These are phyloP conservation scores for Carex parvula DNA, from an alignment of 176 grass and related monocot species.

Conservation along the genomic window DNA sequence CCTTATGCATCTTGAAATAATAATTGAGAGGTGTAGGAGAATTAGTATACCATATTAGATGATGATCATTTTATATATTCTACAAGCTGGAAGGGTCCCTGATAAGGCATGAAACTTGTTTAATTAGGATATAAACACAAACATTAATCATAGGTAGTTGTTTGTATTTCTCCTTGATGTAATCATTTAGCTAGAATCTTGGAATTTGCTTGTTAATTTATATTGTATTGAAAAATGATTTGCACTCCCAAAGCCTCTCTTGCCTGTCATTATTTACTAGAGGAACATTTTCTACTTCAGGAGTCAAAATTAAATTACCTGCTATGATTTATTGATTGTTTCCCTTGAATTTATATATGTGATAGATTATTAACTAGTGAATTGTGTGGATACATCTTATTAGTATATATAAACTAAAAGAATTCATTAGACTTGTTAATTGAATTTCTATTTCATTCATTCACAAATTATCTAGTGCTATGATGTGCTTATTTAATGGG, in stretches of 20 bases:
- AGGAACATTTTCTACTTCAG: not conserved
- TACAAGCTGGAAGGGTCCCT: not conserved
- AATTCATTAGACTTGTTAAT: not conserved
- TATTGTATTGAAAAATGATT: too few species aligned
- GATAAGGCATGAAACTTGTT: not conserved
- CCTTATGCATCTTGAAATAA: not conserved
- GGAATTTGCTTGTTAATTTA: slow-evolving; percentile 5
- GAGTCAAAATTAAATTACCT: not conserved
- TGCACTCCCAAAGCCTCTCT: not conserved
- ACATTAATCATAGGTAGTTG: not conserved
- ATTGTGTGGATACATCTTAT: not conserved
- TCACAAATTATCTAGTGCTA: not conserved
- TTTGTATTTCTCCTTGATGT: not conserved
- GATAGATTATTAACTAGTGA: not conserved
- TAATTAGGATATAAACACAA: slow-evolving; percentile 12
- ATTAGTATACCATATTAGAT: not conserved
- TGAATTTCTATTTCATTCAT: not conserved
- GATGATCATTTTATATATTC: slow-evolving; percentile 1
- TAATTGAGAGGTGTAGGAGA: not conserved
- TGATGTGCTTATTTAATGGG: not conserved
- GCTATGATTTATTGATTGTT: not conserved
- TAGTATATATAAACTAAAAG: not conserved
- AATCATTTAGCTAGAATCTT: not conserved
- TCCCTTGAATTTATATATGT: not conserved
- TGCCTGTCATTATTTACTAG: not conserved